Evolutionary conservation across 305 asterid species (phyloP).

Genomic region (Fraxinus ornus): DNA sequence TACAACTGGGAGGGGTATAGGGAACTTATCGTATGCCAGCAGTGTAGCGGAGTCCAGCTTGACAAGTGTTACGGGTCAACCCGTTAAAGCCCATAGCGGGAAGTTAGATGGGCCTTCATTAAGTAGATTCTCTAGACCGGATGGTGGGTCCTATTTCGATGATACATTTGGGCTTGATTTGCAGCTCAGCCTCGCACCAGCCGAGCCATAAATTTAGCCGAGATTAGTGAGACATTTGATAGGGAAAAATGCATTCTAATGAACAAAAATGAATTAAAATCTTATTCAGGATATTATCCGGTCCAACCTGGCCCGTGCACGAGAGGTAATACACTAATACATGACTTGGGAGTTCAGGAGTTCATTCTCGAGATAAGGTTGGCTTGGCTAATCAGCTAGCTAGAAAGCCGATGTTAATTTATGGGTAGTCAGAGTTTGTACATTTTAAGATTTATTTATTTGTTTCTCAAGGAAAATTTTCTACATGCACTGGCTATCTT

Average conservation of each 20-base stretch:
- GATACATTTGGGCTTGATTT: slow-evolving; percentile 67
- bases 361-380: neutral
- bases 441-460: slow-evolving; percentile 46
- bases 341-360: neutral
- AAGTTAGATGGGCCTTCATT: slow-evolving; percentile 76
- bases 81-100: slow-evolving; percentile 53
- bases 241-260: neutral
- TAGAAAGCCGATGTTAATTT: slow-evolving; percentile 25
- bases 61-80: slow-evolving; percentile 44
- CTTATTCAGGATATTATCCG: neutral
- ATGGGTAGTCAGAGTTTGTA: slow-evolving; percentile 36
- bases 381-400: neutral
- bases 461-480: slow-evolving; percentile 18
- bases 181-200: slow-evolving; percentile 75
- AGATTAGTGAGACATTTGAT: neutral
- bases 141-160: slow-evolving; percentile 56
- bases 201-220: slow-evolving; percentile 42
- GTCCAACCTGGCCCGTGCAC: neutral
- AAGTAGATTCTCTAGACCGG: slow-evolving; percentile 60
- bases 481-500: slow-evolving; percentile 12
- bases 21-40: slow-evolving; percentile 41
- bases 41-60: slow-evolving; percentile 46
- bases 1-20: slow-evolving; percentile 35
- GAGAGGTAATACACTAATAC: no score
- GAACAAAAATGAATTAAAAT: neutral